phyloP scores from a whole-genome alignment of 2,329 filamentous ascomycete species.

The Fusarium verticillioides region DNA sequence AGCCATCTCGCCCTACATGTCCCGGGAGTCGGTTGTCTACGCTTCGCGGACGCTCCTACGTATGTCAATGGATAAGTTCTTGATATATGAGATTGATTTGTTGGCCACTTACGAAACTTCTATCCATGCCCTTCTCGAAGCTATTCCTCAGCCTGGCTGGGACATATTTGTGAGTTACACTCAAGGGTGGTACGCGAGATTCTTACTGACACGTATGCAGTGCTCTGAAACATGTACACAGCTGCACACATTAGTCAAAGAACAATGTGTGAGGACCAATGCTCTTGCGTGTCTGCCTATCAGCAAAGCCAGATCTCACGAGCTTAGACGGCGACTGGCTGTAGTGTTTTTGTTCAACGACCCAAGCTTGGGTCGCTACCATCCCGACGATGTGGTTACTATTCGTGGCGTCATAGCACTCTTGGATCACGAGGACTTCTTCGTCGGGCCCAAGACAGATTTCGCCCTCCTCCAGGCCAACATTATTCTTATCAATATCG shows the following conservation, averaged over 20 bases:
- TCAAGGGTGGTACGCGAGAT: neutral
- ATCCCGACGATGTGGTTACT: conserved; percentile 55
- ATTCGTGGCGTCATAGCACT: conserved; percentile 59
- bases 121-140: conserved; percentile 56
- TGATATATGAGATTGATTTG: conserved; percentile 57
- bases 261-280: conserved; percentile 65
- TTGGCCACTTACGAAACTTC: conserved; percentile 55
- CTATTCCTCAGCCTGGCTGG: conserved; percentile 54
- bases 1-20: conserved; percentile 51
- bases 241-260: conserved; percentile 57
- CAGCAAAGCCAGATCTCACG: conserved; percentile 60
- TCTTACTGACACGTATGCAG: conserved; percentile 48
- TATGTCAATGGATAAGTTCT: conserved; percentile 64
- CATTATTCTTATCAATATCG: conserved; percentile 77
- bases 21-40: conserved; percentile 50
- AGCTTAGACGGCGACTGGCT: conserved; percentile 74
- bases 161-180: conserved; percentile 54
- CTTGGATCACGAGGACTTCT: conserved; percentile 62
- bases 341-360: conserved; percentile 70
- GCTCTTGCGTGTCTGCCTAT: conserved; percentile 70
- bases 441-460: conserved; percentile 67
- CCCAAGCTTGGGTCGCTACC: conserved; percentile 52
- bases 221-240: conserved; percentile 61
- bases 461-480: conserved; percentile 75
- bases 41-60: conserved; percentile 62